Evolutionary conservation across 108 stramenopile genomes (phyloP).

Genomic region (Stephanodiscus minutulus): DNA sequence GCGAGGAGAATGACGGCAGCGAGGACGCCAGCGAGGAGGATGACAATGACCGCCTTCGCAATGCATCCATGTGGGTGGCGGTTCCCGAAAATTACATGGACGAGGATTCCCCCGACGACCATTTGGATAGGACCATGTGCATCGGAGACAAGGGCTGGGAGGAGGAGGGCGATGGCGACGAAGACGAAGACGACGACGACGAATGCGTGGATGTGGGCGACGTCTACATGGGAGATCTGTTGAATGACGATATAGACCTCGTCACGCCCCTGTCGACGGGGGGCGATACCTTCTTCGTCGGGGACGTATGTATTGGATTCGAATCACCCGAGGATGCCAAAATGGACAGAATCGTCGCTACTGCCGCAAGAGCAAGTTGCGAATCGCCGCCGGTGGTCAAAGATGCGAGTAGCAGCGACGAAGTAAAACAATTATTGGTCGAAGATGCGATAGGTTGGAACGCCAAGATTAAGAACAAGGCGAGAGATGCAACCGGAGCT

Average conservation of each 20-base stretch:
- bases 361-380: too few species aligned
- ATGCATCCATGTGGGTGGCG: constrained; percentile 47
- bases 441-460: background rate
- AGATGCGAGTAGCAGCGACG: background rate
- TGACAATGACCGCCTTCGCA: constrained; percentile 19
- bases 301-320: constrained; percentile 22
- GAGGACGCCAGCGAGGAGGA: constrained; percentile 13
- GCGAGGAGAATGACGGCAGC: background rate
- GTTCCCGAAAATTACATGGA: constrained; percentile 12
- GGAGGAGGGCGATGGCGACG: constrained; percentile 7
- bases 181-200: constrained; percentile 18
- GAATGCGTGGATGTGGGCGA: constrained; percentile 32
- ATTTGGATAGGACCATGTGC: constrained; percentile 17
- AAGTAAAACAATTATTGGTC: background rate
- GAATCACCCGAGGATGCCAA: background rate
- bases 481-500: background rate
- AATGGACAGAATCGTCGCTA: background rate
- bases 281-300: constrained; percentile 24
- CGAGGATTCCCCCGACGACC: background rate
- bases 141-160: background rate
- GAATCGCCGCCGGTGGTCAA: background rate
- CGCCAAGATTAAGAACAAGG: background rate
- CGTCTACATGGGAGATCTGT: constrained; percentile 18
- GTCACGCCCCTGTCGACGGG: background rate
- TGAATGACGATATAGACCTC: constrained; percentile 1